Evolutionary conservation across 2,329 filamentous ascomycete genomes (phyloP).

Genomic region (Diaporthe destruens): DNA sequence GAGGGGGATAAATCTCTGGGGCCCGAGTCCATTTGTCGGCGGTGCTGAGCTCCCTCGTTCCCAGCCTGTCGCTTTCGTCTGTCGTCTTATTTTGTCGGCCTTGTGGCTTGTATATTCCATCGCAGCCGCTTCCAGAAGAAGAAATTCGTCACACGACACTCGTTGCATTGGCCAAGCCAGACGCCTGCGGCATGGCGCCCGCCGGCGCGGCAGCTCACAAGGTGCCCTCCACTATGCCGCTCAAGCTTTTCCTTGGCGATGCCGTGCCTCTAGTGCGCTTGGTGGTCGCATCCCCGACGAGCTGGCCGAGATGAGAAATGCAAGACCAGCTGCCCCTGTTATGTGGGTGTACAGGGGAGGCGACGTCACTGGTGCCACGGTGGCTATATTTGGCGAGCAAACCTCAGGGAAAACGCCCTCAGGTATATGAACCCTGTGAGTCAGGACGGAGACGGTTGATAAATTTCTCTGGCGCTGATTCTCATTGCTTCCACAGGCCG

Average conservation of each 20-base stretch:
- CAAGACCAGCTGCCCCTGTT: constrained; percentile 8
- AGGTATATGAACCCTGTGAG: not conserved
- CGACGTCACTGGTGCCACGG: not conserved
- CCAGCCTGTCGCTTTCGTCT: not conserved
- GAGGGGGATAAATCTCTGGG: not conserved
- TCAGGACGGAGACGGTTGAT: not conserved
- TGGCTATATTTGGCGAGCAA: constrained; percentile 18
- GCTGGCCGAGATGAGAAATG: constrained; percentile 14
- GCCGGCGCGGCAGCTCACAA: constrained; percentile 7
- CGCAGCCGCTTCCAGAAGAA: not conserved
- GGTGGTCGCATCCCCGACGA: constrained; percentile 1
- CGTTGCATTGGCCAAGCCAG: constrained; percentile 17
- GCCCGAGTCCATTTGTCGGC: too few species aligned
- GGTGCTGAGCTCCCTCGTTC: not conserved
- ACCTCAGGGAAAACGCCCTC: not conserved
- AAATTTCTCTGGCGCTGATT: not conserved
- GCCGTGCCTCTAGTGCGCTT: not conserved
- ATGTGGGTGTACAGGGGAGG: not conserved
- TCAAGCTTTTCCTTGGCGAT: constrained; percentile 28
- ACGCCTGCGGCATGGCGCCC: constrained; percentile 16
- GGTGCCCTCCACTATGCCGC: constrained; percentile 2
- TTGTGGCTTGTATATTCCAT: not conserved
- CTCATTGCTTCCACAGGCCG: too few species aligned
- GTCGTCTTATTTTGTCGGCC: not conserved
- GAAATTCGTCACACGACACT: constrained; percentile 14